Evolutionary conservation across 495 filamentous ascomycete genomes (phyloP), one percentile per base, ranked within the genome.

Genomic region (Friedmanniomyces simplex): DNA sequence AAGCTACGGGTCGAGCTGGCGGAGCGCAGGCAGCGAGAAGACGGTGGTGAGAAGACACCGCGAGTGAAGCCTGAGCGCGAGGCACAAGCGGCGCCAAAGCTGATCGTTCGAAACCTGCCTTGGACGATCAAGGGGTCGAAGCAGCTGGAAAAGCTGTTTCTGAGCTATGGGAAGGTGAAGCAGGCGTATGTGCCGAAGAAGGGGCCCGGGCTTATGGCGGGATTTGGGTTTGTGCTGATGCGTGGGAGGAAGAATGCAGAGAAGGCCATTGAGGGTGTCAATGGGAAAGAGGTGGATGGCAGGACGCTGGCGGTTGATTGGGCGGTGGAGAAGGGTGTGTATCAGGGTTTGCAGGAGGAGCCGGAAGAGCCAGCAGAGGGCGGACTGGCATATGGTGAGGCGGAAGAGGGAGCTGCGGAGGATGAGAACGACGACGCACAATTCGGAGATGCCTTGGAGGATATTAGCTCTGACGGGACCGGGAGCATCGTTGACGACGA

Each of bases 21-120:
- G 50, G 84, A 96, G 71, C 81, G 87, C 0, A 79, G 93, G 67
- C 81, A 89, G 58, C 85, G 94, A 60, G 82, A 86, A 66, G 76
- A 67, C 5, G 79, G 76, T 52, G 52, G 66, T 36, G 78, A 76
- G 58, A 73, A 43, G 14, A 20, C 18, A n/a, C 4, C 13, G 39
- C 39, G 18, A 20, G 39, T n/a, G 39, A 58, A 63, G n/a, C 16
- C 41, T 21, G 64, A 73, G 56, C 73, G 70, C 62, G 79, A 73
- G 61, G 77, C 76, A 21, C 85, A 88, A 11, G 91, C 87, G 71
- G 71, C 79, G 26, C 85, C 91, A 6, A 93, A 88, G 69, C 72
- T 99, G 63, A 99, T 99, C 71, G 84, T 97, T 25, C 82, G 93
- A 52, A 99, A 99, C 68, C 67, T 99, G 62, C 91, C 93, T 0